Evolutionary conservation across 345 rosid genomes (phyloP).

Genomic region (Sonneratia caseolaris): DNA sequence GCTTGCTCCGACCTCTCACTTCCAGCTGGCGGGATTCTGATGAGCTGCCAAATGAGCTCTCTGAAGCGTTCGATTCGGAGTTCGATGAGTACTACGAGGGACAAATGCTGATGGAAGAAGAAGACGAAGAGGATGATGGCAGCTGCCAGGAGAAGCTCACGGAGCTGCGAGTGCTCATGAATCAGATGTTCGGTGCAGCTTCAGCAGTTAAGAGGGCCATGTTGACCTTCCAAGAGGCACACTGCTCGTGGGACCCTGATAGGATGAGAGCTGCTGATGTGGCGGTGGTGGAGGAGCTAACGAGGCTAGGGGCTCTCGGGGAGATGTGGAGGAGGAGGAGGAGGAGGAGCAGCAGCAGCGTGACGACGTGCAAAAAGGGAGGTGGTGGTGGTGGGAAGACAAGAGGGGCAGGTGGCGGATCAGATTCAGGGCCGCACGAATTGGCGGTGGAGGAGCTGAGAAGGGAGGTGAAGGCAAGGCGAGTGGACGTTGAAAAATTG

Average conservation of each 20-base stretch:
- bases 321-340: conserved; percentile 63
- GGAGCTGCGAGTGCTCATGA: conserved; percentile 56
- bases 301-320: conserved; percentile 54
- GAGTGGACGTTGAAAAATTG: conserved; percentile 54
- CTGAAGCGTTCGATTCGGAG: neutral
- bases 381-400: conserved; percentile 19
- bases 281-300: conserved; percentile 70
- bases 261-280: conserved; percentile 74
- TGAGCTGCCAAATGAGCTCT: conserved; percentile 5
- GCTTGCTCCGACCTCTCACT: conserved; percentile 80
- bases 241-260: conserved; percentile 93
- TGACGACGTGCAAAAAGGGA: conserved; percentile 19
- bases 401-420: conserved; percentile 20
- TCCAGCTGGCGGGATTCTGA: conserved; percentile 40
- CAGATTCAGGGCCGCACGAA: conserved; percentile 43
- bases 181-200: conserved; percentile 65
- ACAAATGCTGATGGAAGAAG: conserved; percentile 20
- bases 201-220: conserved; percentile 69
- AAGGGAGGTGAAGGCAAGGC: conserved; percentile 65
- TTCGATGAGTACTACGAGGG: neutral
- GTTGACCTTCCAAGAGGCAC: conserved; percentile 72
- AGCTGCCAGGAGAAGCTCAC: conserved; percentile 14
- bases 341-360: conserved; percentile 41
- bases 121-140: conserved; percentile 8
- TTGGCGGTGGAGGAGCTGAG: conserved; percentile 69